Conservation (phyloP, 331 rosid genomes). For the Malus hybrid region DNA sequence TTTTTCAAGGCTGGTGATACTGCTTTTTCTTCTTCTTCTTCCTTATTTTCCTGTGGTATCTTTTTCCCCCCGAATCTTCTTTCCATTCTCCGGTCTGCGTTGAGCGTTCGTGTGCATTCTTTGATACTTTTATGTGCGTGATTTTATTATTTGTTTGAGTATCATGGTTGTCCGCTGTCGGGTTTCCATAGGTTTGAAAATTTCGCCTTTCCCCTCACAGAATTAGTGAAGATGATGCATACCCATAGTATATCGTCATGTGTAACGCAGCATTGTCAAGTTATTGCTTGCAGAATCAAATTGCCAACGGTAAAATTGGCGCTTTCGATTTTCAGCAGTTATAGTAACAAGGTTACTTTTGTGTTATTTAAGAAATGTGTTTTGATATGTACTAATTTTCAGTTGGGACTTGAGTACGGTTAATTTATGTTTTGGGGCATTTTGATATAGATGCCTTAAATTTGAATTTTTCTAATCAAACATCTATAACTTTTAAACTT, state of each 20-base stretch:
- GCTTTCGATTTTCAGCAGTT: neutral
- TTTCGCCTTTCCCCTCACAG: neutral
- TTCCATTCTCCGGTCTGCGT: neutral
- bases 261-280: neutral
- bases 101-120: neutral
- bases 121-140: neutral
- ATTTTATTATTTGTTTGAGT: neutral
- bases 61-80: neutral
- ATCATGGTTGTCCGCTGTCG: neutral
- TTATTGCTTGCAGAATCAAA: neutral
- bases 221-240: neutral
- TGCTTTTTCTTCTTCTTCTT: neutral
- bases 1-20: constrained; percentile 38
- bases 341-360: neutral
- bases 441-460: no score
- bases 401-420: no score
- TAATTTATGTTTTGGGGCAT: no score
- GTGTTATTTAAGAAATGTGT: no score
- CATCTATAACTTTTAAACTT: no score
- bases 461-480: no score
- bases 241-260: no score
- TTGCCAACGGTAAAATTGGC: neutral
- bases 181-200: neutral
- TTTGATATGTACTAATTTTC: no score
- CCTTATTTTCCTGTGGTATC: neutral